phyloP scores from a whole-genome alignment of 495 filamentous ascomycete genomes.

The Lindgomyces ingoldianus region DNA sequence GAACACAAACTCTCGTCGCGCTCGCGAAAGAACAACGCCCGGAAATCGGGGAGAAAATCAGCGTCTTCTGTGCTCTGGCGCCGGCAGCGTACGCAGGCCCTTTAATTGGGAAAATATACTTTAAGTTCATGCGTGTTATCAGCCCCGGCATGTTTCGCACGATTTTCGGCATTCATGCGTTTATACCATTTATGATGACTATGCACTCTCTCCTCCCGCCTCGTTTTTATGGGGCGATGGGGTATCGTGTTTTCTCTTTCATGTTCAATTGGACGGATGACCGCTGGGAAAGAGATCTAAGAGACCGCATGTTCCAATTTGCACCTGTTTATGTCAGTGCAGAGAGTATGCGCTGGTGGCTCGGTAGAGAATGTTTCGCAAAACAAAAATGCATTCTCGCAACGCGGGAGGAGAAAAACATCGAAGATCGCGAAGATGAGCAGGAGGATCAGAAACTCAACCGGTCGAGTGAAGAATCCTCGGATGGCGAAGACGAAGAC shows the following conservation, averaged over 20 bases:
- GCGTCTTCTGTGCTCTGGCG: slow-evolving; percentile 89
- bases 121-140: slow-evolving; percentile 87
- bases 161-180: slow-evolving; percentile 90
- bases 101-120: slow-evolving; percentile 81
- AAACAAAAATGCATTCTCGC: slow-evolving; percentile 87
- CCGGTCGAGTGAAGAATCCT: slow-evolving; percentile 38
- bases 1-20: slow-evolving; percentile 85
- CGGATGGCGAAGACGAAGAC: slow-evolving; percentile 24
- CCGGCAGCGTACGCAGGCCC: slow-evolving; percentile 91
- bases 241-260: slow-evolving; percentile 87
- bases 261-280: slow-evolving; percentile 87
- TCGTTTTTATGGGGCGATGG: slow-evolving; percentile 75
- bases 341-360: slow-evolving; percentile 95
- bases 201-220: slow-evolving; percentile 69
- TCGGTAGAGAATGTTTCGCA: slow-evolving; percentile 88
- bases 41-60: slow-evolving; percentile 79
- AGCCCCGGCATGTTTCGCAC: slow-evolving; percentile 73
- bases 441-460: slow-evolving; percentile 40
- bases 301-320: slow-evolving; percentile 87
- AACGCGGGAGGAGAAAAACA: slow-evolving; percentile 65
- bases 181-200: slow-evolving; percentile 93
- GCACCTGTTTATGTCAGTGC: slow-evolving; percentile 86
- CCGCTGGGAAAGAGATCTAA: slow-evolving; percentile 80
- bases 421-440: slow-evolving; percentile 64
- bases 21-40: slow-evolving; percentile 91